phyloP scores from a whole-genome alignment of 1,284 basidiomycete species.

The Omphalotus olearius region DNA sequence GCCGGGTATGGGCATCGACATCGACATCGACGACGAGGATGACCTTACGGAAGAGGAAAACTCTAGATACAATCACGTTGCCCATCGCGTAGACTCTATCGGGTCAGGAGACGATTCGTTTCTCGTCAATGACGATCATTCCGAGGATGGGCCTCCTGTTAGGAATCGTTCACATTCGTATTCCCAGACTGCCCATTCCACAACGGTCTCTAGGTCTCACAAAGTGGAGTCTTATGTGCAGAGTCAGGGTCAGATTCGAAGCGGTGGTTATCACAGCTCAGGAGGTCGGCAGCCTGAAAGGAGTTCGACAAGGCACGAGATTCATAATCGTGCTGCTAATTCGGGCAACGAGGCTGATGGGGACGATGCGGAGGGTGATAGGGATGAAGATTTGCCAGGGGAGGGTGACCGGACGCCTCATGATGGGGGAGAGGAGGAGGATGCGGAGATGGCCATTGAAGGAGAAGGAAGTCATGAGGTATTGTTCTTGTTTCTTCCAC shows the following conservation, averaged over 20 bases:
- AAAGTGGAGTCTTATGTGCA: not conserved
- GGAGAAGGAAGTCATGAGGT: not conserved
- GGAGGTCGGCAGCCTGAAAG: constrained; percentile 24
- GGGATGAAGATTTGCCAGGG: constrained; percentile 18
- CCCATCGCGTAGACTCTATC: too few species aligned
- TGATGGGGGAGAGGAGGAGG: not conserved
- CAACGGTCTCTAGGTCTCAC: too few species aligned
- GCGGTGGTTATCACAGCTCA: constrained; percentile 5
- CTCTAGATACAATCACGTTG: too few species aligned
- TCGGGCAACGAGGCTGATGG: not conserved
- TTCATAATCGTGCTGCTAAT: too few species aligned
- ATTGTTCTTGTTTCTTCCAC: not conserved
- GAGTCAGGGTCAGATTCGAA: not conserved
- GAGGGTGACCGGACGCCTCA: not conserved
- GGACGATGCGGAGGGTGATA: constrained; percentile 23
- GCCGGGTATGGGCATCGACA: too few species aligned
- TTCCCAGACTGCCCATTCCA: too few species aligned
- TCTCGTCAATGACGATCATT: not conserved
- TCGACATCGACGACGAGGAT: too few species aligned
- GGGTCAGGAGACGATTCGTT: not conserved
- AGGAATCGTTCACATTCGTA: too few species aligned
- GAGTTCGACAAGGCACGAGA: too few species aligned
- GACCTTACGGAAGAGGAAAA: too few species aligned
- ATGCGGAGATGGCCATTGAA: not conserved
- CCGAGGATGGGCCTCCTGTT: not conserved